A percentile compares a stretch with the other conserved stretches of the same genome.
These are phyloP conservation scores for Metschnikowia amazonensis DNA, from an alignment of 805 yeast genomes.

Conservation along the genomic window DNA sequence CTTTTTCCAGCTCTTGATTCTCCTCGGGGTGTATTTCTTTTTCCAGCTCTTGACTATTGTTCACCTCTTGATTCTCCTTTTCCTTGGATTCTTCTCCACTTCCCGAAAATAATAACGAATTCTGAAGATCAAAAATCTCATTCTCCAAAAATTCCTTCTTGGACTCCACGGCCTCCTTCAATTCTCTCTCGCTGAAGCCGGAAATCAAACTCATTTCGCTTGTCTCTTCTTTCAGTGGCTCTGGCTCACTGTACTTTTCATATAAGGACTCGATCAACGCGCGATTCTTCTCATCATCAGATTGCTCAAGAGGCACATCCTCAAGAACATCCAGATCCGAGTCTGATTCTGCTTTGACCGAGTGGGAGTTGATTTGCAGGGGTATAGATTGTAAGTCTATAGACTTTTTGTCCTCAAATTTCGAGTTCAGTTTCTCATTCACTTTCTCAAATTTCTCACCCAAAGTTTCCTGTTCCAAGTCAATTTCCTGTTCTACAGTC, in stretches of 20 bases:
- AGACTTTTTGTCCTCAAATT: no score
- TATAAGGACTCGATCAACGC: slow-evolving; percentile 38
- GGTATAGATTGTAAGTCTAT: no score
- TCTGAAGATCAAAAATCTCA: neutral
- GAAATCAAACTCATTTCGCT: neutral
- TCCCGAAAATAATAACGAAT: neutral
- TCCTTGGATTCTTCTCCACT: slow-evolving; percentile 16
- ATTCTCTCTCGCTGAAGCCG: slow-evolving; percentile 32
- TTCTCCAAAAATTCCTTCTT: slow-evolving; percentile 35
- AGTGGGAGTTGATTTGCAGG: no score
- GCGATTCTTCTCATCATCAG: slow-evolving; percentile 24
- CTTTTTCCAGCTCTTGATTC: no score
- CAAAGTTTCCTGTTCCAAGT: no score
- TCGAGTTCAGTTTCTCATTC: no score
- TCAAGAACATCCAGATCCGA: slow-evolving; percentile 23
- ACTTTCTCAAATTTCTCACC: no score
- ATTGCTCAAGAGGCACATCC: slow-evolving; percentile 22
- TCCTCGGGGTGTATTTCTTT: no score
- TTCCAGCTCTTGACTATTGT: no score
- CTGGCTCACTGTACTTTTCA: slow-evolving; percentile 22
- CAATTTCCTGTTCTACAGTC: no score
- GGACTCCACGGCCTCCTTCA: slow-evolving; percentile 48
- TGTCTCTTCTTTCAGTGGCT: neutral
- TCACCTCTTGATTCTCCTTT: slow-evolving; percentile 17
- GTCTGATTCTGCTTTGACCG: neutral